Conservation (phyloP, 495 filamentous ascomycete species). For the Pyronema domesticum region DNA sequence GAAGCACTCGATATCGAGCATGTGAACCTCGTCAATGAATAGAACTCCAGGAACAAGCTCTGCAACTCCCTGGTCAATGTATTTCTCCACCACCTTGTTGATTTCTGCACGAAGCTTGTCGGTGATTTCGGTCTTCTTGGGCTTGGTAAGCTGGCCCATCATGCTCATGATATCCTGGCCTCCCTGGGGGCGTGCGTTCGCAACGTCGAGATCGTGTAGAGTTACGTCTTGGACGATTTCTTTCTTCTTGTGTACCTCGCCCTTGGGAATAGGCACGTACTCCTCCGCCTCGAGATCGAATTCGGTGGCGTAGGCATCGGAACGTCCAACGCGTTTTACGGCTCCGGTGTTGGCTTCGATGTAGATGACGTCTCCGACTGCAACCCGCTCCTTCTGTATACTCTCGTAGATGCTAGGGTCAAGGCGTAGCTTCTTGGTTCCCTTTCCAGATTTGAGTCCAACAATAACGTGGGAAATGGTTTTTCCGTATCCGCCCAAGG, state of each 20-base stretch:
- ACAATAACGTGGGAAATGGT: conserved; percentile 39
- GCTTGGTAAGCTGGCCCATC: conserved; percentile 99
- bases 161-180: conserved; percentile 99
- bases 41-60: conserved; percentile 94
- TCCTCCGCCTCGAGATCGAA: conserved; percentile 99
- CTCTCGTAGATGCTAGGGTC: conserved; percentile 96
- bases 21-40: conserved; percentile 98
- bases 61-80: conserved; percentile 98
- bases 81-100: conserved; percentile 93
- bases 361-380: conserved; percentile 93
- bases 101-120: conserved; percentile 97
- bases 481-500: conserved; percentile 90
- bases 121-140: conserved; percentile 94
- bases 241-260: conserved; percentile 90
- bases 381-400: conserved; percentile 96
- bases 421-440: conserved; percentile 92
- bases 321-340: conserved; percentile 89
- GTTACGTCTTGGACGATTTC: conserved; percentile 94
- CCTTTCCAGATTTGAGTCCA: conserved; percentile 58
- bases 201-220: conserved; percentile 96
- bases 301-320: conserved; percentile 81
- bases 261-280: conserved; percentile 97
- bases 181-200: conserved; percentile 82
- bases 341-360: conserved; percentile 97
- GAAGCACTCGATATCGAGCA: conserved; percentile 98